Conservation (phyloP, 1,139 yeast genomes). For the Suhomyces maxii region DNA sequence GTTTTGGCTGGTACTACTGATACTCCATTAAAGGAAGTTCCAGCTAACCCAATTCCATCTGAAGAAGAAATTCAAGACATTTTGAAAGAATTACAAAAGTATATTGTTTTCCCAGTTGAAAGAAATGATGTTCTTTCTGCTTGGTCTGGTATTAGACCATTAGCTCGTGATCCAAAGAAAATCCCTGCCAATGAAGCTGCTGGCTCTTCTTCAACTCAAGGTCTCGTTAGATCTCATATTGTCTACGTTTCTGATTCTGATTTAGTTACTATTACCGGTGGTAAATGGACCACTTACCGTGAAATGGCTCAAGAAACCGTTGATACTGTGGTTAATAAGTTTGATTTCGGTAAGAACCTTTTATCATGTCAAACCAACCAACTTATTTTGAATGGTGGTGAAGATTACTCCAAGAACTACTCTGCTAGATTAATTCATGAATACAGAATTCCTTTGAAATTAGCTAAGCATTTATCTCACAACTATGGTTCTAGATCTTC, state of each 20-base stretch:
- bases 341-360: slow-evolving; percentile 38
- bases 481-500: slow-evolving; percentile 93
- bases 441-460: slow-evolving; percentile 68
- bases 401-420: slow-evolving; percentile 61
- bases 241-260: slow-evolving; percentile 72
- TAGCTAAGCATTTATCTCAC: slow-evolving; percentile 80
- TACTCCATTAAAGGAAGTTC: slow-evolving; percentile 71
- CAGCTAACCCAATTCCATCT: slow-evolving; percentile 80
- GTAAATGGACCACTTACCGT: slow-evolving; percentile 98
- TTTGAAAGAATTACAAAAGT: slow-evolving; percentile 82
- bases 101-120: slow-evolving; percentile 83
- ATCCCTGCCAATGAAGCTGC: slow-evolving; percentile 49
- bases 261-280: slow-evolving; percentile 88
- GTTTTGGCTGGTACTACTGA: slow-evolving; percentile 97
- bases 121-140: slow-evolving; percentile 92
- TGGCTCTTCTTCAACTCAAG: slow-evolving; percentile 60
- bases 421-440: slow-evolving; percentile 81
- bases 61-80: slow-evolving; percentile 92
- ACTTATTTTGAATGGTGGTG: slow-evolving; percentile 75
- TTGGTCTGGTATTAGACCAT: slow-evolving; percentile 96
- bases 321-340: slow-evolving; percentile 63
- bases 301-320: slow-evolving; percentile 97
- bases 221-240: slow-evolving; percentile 87
- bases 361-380: slow-evolving; percentile 66
- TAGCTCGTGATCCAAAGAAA: slow-evolving; percentile 81